Evolutionary conservation across 2,329 filamentous ascomycete genomes (phyloP).

Genomic region (Alternaria sp.): DNA sequence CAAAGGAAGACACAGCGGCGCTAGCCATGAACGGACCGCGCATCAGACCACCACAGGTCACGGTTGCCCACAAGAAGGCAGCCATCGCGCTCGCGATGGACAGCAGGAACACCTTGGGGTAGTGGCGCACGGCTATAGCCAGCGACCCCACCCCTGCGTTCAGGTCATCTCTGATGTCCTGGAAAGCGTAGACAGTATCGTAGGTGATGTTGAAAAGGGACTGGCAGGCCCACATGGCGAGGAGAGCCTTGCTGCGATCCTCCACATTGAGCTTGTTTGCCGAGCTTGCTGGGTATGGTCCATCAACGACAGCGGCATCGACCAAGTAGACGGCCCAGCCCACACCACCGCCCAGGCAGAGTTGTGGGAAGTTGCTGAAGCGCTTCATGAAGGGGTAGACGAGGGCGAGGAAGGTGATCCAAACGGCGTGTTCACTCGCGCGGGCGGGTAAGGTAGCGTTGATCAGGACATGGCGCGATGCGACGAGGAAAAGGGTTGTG

Average conservation of each 20-base stretch:
- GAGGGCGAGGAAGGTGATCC: slow-evolving; percentile 52
- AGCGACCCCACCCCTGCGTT: slow-evolving; percentile 38
- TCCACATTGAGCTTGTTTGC: not conserved
- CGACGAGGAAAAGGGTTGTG: not conserved
- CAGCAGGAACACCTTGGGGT: slow-evolving; percentile 2
- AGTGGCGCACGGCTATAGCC: slow-evolving; percentile 20
- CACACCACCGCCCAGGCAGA: slow-evolving; percentile 54
- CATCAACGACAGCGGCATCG: slow-evolving; percentile 3
- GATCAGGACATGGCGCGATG: not conserved
- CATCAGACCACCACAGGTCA: not conserved
- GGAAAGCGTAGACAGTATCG: slow-evolving; percentile 48
- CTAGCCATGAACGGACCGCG: not conserved
- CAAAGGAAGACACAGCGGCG: not conserved
- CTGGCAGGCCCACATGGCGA: slow-evolving; percentile 4
- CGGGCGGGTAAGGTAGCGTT: not conserved
- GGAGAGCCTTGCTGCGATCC: slow-evolving; percentile 4
- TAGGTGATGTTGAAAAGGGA: slow-evolving; percentile 21
- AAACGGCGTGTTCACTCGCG: slow-evolving; percentile 42
- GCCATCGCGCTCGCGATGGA: slow-evolving; percentile 6
- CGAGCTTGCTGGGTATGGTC: not conserved
- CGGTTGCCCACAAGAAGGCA: slow-evolving; percentile 5
- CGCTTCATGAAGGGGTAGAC: slow-evolving; percentile 61
- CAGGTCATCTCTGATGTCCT: slow-evolving; percentile 46
- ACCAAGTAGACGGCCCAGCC: slow-evolving; percentile 11
- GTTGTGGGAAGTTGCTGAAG: slow-evolving; percentile 60